phyloP scores from a whole-genome alignment of 1,284 basidiomycete species.

The Somion occarium region DNA sequence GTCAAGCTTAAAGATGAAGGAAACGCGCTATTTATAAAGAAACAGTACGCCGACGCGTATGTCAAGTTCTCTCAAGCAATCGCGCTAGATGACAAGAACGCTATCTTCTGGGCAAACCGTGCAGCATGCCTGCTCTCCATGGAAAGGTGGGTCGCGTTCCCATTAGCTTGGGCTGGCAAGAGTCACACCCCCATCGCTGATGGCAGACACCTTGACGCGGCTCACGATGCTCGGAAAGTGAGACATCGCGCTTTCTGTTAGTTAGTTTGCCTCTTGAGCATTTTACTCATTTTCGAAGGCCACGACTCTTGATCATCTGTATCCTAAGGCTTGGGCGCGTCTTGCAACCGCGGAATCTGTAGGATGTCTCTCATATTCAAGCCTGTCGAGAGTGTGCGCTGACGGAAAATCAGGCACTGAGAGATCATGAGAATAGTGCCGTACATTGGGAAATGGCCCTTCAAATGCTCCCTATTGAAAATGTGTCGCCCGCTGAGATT shows the following conservation, averaged over 20 bases:
- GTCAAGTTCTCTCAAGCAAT: constrained; percentile 33
- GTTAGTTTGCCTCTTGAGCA: too few species aligned
- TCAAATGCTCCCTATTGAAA: constrained; percentile 18
- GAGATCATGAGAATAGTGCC: constrained; percentile 4
- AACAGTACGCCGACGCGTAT: constrained; percentile 27
- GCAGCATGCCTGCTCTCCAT: constrained; percentile 28
- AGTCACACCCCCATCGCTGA: too few species aligned
- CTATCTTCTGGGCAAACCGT: constrained; percentile 33
- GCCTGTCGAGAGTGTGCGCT: neutral
- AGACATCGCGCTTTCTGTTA: too few species aligned
- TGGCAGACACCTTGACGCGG: too few species aligned
- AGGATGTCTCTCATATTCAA: neutral
- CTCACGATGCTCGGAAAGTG: constrained; percentile 9
- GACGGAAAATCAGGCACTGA: neutral
- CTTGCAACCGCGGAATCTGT: constrained; percentile 10
- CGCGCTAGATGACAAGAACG: constrained; percentile 24
- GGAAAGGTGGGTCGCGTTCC: constrained; percentile 13
- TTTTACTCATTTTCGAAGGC: constrained; percentile 8
- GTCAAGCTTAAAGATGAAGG: constrained; percentile 31
- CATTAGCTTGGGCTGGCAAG: too few species aligned
- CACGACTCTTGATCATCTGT: constrained; percentile 6
- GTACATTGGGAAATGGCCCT: constrained; percentile 20
- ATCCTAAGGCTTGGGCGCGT: constrained; percentile 12
- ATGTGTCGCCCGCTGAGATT: constrained; percentile 20
- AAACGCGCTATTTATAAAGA: constrained; percentile 29